phyloP scores from a whole-genome alignment of 192 early-diverging fungal genomes.

The Coemansia sp. region DNA sequence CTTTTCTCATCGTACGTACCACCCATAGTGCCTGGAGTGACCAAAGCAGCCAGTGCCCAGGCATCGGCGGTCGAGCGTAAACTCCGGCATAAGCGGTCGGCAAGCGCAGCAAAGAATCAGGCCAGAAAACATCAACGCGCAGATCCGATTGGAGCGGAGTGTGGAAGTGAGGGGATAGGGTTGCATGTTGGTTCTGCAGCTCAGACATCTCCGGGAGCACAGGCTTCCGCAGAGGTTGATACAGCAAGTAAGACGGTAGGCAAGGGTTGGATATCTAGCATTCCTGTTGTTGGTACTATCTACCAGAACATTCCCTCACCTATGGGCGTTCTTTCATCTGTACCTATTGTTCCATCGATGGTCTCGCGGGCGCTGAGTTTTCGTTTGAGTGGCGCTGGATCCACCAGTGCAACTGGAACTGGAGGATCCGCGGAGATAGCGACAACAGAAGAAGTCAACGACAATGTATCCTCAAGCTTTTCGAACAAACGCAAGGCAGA shows the following conservation, averaged over 20 bases:
- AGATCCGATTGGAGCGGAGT: background rate
- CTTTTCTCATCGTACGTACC: conserved; percentile 64
- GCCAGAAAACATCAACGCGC: background rate
- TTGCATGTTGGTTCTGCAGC: background rate
- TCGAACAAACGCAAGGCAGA: conserved; percentile 7
- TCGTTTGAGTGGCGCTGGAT: background rate
- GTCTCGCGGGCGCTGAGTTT: conserved; percentile 30
- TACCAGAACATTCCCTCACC: conserved; percentile 36
- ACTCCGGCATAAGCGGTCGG: conserved; percentile 29
- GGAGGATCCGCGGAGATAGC: background rate
- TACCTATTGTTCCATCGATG: conserved; percentile 30
- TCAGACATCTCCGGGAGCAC: conserved; percentile 2
- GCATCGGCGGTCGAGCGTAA: conserved; percentile 41
- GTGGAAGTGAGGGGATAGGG: background rate
- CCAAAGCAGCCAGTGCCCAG: conserved; percentile 34
- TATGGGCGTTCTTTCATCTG: conserved; percentile 9
- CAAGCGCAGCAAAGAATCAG: background rate
- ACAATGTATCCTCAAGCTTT: background rate
- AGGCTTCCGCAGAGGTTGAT: conserved; percentile 6
- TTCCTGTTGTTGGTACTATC: conserved; percentile 38
- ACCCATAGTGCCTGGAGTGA: conserved; percentile 47
- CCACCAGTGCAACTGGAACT: background rate
- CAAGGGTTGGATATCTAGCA: conserved; percentile 31
- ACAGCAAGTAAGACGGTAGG: background rate
- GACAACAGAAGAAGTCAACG: too few relatives aligned